Evolutionary conservation across 148 eudicot genomes (phyloP).

Genomic region (Rhododendron simsii): DNA sequence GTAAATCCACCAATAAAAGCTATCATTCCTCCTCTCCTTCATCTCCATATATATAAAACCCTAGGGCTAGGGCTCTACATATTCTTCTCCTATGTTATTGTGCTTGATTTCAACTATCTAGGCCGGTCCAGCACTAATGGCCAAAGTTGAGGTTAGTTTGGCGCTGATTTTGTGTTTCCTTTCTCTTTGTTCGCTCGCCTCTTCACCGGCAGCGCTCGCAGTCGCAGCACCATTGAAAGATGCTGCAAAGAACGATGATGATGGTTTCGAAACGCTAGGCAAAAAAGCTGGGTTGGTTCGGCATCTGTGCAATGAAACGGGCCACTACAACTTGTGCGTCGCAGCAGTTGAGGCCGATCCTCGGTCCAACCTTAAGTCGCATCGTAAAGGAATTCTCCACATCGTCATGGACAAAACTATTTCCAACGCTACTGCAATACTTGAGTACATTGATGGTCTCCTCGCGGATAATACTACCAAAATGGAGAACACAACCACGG

Average conservation of each 20-base stretch:
- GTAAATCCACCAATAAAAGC: too few species aligned
- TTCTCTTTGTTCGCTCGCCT: too few species aligned
- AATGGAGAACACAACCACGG: not conserved
- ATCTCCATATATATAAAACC: too few species aligned
- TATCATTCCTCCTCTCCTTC: too few species aligned
- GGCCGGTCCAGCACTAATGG: not conserved
- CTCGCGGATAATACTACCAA: not conserved
- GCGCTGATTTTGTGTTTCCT: too few species aligned
- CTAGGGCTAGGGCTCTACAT: too few species aligned
- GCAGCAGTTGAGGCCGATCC: not conserved
- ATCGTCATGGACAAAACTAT: not conserved
- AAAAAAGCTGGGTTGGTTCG: not conserved
- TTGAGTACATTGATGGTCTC: not conserved
- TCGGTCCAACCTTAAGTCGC: not conserved
- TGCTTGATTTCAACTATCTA: too few species aligned
- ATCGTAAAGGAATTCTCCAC: not conserved
- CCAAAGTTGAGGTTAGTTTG: not conserved
- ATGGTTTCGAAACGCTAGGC: not conserved
- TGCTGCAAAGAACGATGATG: not conserved
- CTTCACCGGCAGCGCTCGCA: too few species aligned
- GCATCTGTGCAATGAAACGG: not conserved
- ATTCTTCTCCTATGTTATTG: too few species aligned
- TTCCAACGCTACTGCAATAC: not conserved
- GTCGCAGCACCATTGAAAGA: too few species aligned
- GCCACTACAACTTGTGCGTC: not conserved